Evolutionary conservation across 345 rosid genomes (phyloP).

Genomic region (Garcia nutans): DNA sequence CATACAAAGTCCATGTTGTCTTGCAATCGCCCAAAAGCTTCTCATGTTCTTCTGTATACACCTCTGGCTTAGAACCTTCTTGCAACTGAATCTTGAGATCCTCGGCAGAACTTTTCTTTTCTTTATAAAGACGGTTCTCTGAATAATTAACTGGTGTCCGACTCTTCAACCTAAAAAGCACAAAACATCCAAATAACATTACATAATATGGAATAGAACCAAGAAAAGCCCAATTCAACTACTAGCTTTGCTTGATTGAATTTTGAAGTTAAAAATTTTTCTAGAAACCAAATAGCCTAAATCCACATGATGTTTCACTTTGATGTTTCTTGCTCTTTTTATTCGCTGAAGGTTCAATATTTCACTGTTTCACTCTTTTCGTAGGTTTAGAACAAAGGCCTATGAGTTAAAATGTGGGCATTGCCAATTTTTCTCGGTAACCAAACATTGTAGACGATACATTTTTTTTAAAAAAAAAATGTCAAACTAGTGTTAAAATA

Average conservation of each 20-base stretch:
- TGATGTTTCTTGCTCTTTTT: not conserved
- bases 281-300: not conserved
- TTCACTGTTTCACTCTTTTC: too few relatives aligned
- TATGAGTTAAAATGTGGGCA: not conserved
- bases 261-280: not conserved
- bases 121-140: not conserved
- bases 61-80: constrained; percentile 34
- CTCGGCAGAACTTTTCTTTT: constrained; percentile 6
- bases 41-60: constrained; percentile 29
- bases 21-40: constrained; percentile 33
- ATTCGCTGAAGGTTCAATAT: not conserved
- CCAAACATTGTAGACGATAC: not conserved
- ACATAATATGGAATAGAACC: not conserved
- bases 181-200: not conserved
- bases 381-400: not conserved
- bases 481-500: too few relatives aligned
- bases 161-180: constrained; percentile 26
- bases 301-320: not conserved
- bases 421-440: not conserved
- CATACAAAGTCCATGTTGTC: constrained; percentile 16
- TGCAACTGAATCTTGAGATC: constrained; percentile 17
- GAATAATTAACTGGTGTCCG: constrained; percentile 25
- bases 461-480: too few relatives aligned
- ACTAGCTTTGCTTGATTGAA: not conserved
- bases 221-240: not conserved